Conservation (phyloP, 768 basidiomycete genomes). For the Termitomyces sp. region DNA sequence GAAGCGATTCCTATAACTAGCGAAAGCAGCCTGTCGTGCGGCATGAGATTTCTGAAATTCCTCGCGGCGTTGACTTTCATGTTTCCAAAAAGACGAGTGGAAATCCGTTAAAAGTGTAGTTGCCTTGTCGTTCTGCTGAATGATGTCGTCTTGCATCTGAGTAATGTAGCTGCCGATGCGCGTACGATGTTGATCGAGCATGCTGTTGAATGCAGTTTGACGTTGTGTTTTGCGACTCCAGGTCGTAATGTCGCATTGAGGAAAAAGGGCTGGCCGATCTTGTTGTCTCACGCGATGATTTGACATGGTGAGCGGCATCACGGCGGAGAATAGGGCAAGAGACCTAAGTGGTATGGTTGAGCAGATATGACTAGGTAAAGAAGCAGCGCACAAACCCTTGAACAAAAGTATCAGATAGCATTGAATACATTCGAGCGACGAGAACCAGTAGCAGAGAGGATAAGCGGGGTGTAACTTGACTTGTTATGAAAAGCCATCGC, state of each 20-base stretch:
- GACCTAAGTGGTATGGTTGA: not conserved
- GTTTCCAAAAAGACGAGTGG: not conserved
- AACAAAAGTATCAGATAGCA: not conserved
- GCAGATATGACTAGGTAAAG: no score
- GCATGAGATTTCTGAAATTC: not conserved
- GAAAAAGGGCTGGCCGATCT: not conserved
- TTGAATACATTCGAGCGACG: not conserved
- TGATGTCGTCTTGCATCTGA: not conserved
- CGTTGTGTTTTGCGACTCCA: not conserved
- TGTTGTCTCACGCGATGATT: not conserved
- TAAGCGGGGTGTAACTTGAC: not conserved
- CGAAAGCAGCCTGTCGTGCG: not conserved
- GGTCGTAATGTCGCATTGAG: not conserved
- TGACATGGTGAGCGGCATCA: not conserved
- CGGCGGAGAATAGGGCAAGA: not conserved
- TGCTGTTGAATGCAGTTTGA: not conserved
- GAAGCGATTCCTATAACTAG: no score
- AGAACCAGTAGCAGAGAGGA: not conserved
- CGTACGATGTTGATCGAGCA: not conserved
- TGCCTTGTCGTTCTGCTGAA: not conserved
- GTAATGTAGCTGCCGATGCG: not conserved
- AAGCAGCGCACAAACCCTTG: not conserved
- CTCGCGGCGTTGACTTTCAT: not conserved
- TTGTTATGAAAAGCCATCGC: not conserved
- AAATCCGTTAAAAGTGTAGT: not conserved